Conservation (phyloP, 371 early-diverging fungal genomes). For the Syncephalis plumigaleata region DNA sequence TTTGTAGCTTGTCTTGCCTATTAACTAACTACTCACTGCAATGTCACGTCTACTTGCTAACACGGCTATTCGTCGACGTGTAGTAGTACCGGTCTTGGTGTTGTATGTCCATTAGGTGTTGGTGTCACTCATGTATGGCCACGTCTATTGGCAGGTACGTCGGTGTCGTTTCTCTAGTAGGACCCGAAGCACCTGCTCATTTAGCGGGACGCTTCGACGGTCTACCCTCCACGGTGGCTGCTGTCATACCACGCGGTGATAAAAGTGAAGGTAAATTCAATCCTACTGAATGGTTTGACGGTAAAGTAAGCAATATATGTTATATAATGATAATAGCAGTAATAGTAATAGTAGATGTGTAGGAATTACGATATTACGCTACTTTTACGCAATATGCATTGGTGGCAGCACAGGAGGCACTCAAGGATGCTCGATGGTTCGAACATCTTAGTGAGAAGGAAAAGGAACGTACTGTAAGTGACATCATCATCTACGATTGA, state of each 20-base stretch:
- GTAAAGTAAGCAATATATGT: conserved; percentile 18
- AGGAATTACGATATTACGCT: conserved; percentile 67
- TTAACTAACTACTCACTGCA: no score
- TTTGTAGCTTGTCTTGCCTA: no score
- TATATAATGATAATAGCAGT: no score
- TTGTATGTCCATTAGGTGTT: conserved; percentile 83
- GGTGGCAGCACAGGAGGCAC: conserved; percentile 69
- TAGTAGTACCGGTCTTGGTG: conserved; percentile 87
- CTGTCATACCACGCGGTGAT: conserved; percentile 39
- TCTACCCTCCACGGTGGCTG: conserved; percentile 70
- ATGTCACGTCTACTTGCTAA: no score
- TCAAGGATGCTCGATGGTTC: conserved; percentile 61
- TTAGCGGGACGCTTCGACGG: conserved; percentile 18
- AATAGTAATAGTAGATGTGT: conserved; percentile 3
- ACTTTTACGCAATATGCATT: conserved; percentile 78
- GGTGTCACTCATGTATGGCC: conserved; percentile 57
- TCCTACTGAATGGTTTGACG: conserved; percentile 51
- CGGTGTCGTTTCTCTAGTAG: conserved; percentile 58
- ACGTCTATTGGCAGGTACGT: conserved; percentile 46
- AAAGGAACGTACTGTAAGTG: conserved; percentile 21
- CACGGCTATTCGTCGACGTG: conserved; percentile 26
- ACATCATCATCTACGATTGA: no score
- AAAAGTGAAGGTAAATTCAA: conserved; percentile 38
- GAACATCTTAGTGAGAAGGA: conserved; percentile 25
- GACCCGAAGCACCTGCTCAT: conserved; percentile 1